These are phyloP conservation scores for Seminavis robusta DNA, from an alignment of 108 stramenopile species.

Conservation along the genomic window DNA sequence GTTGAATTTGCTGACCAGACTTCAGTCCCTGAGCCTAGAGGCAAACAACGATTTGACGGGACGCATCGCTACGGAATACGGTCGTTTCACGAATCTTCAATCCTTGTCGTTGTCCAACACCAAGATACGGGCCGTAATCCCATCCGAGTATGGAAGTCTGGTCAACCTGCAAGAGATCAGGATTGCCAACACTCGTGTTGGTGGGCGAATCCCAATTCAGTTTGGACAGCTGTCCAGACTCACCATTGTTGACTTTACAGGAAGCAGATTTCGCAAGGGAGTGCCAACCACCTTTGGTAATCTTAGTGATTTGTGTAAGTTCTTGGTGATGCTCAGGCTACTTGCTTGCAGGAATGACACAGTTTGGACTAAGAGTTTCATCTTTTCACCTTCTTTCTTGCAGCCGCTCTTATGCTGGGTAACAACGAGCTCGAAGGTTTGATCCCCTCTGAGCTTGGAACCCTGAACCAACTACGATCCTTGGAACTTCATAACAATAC, in stretches of 20 bases:
- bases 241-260: too few species aligned
- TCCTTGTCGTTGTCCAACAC: slow-evolving; percentile 26
- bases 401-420: too few species aligned
- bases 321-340: too few species aligned
- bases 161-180: slow-evolving; percentile 17
- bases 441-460: slow-evolving; percentile 44
- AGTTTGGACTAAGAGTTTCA: too few species aligned
- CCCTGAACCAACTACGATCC: slow-evolving; percentile 28
- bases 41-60: slow-evolving; percentile 51
- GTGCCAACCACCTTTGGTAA: too few species aligned
- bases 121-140: slow-evolving; percentile 30
- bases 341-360: too few species aligned
- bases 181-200: slow-evolving; percentile 44
- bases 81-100: slow-evolving; percentile 35
- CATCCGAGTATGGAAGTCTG: slow-evolving; percentile 35
- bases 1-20: slow-evolving; percentile 46
- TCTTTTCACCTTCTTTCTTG: too few species aligned
- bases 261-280: too few species aligned
- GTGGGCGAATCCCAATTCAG: slow-evolving; percentile 64
- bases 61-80: slow-evolving; percentile 52
- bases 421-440: slow-evolving; percentile 52
- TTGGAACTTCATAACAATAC: slow-evolving; percentile 45
- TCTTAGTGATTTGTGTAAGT: too few species aligned
- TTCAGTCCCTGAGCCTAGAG: slow-evolving; percentile 48
- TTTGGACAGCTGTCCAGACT: too few species aligned